Evolutionary conservation across 306 rosid genomes (phyloP), one percentile per base, ranked within the genome.

Genomic region (apple (Malus domestica)): DNA sequence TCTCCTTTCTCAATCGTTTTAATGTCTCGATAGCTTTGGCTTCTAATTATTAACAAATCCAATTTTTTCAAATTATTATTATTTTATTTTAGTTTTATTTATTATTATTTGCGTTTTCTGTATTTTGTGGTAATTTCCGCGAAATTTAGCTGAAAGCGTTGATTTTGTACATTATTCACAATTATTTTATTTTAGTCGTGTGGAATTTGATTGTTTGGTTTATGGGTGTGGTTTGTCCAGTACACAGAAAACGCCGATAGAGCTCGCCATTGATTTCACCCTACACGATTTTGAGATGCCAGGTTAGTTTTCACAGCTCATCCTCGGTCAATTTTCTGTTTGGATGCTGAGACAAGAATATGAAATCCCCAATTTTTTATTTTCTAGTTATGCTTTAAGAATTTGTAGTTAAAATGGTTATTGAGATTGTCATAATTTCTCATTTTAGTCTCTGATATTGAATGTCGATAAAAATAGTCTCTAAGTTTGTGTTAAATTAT

Each of bases 241-340:
- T 73, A 82, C 80, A 63, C 93, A 89, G 46, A 84, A 85, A 83
- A 88, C 96, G 63, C 96, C 97, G 2, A 85, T 91, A 44, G 98
- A 94, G 44, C 86, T 87, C 51, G 98, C 98, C 71, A 87, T 94
- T 83, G 97, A 94, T 81, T 94, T 94, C 76, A 85, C 88, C 44
- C 87, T 94, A 8, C 98, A 94, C 75, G 98, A 94, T 87, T 94
- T 94, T 67, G 98, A 94, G 88, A 94, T 94, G 98, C 93, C 98
- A 80, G 98, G 98, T 91, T 70, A 54, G 89, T 80, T 73, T 76
- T n/a, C 49, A 7, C n/a, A 67, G 12, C 64, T 76, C 63, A 57
- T 70, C 38, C 8, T 23, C 72, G 59, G 65, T 71, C 51, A 32
- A 65, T 8, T 66, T 73, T 68, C 62, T 72, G 63, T 83, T 71